phyloP scores from a whole-genome alignment of 495 filamentous ascomycete species.

The Halenospora varia region DNA sequence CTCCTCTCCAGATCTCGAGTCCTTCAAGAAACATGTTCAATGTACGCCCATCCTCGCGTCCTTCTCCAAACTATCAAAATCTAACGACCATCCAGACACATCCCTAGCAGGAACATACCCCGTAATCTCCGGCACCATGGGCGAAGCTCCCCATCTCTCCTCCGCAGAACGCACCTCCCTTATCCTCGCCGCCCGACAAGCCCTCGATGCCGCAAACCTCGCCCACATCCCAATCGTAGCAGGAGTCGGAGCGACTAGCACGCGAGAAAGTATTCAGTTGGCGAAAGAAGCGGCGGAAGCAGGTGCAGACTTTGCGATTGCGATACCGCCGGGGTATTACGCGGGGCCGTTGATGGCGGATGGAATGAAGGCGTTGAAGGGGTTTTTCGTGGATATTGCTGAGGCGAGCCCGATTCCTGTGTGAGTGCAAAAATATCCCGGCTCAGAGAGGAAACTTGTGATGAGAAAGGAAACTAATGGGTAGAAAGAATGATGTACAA shows the following conservation, averaged over 20 bases:
- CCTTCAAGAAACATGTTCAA: background rate
- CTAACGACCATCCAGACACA: background rate
- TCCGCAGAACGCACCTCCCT: conserved; percentile 1
- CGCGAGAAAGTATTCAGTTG: conserved; percentile 23
- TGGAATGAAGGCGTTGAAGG: background rate
- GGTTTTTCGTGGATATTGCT: conserved; percentile 3
- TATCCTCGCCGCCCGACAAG: conserved; percentile 5
- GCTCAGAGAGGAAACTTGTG: no score
- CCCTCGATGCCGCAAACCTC: conserved; percentile 16
- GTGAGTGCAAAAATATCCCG: background rate
- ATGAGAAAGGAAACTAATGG: background rate
- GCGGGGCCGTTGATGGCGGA: conserved; percentile 15
- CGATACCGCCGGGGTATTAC: conserved; percentile 28
- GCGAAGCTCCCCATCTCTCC: background rate
- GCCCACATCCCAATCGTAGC: conserved; percentile 27
- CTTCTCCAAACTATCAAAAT: background rate
- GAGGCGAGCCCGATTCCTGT: background rate
- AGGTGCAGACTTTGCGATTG: conserved; percentile 32
- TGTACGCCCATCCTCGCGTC: background rate
- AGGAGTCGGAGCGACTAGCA: conserved; percentile 22
- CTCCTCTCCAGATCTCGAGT: background rate
- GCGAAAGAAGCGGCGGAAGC: conserved; percentile 28
- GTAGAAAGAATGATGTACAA: conserved; percentile 26
- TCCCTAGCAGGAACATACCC: background rate
- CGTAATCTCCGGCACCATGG: background rate